Conservation (phyloP, 257 asterid species). For the Coffea eugenioides region DNA sequence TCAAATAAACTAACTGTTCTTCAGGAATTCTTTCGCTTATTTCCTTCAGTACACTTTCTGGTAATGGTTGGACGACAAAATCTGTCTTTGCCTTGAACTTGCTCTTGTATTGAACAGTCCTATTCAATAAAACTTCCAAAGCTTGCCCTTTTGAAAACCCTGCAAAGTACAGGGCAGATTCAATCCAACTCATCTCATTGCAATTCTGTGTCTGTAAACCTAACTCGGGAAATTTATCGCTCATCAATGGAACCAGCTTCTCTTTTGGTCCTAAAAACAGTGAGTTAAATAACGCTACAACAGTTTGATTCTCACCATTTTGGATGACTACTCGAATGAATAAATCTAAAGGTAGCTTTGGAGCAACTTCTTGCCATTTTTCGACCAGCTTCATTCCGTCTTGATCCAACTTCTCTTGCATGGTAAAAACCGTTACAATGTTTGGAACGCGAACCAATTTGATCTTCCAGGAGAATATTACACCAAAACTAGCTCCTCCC, state of each 20-base stretch:
- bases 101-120: slow-evolving; percentile 22
- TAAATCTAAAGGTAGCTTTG: slow-evolving; percentile 17
- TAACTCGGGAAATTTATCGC: slow-evolving; percentile 21
- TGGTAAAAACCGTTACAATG: slow-evolving; percentile 19
- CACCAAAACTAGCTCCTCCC: slow-evolving; percentile 34
- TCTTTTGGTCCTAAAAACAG: slow-evolving; percentile 24
- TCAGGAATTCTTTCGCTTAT: slow-evolving; percentile 19
- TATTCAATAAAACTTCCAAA: slow-evolving; percentile 19
- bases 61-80: slow-evolving; percentile 24
- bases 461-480: slow-evolving; percentile 27
- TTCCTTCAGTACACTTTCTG: slow-evolving; percentile 15
- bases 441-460: slow-evolving; percentile 21
- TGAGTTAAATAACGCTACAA: slow-evolving; percentile 14
- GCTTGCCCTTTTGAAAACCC: slow-evolving; percentile 13
- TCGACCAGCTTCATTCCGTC: slow-evolving; percentile 16
- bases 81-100: slow-evolving; percentile 29
- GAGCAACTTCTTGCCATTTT: slow-evolving; percentile 23
- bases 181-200: slow-evolving; percentile 24
- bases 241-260: slow-evolving; percentile 14
- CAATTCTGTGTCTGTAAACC: slow-evolving; percentile 13
- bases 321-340: slow-evolving; percentile 24
- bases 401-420: slow-evolving; percentile 18
- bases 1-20: slow-evolving; percentile 18
- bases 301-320: slow-evolving; percentile 4
- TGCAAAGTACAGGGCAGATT: slow-evolving; percentile 25